Evolutionary conservation across 805 yeast species (phyloP).

Genomic region (Saturnispora mendoncae): DNA sequence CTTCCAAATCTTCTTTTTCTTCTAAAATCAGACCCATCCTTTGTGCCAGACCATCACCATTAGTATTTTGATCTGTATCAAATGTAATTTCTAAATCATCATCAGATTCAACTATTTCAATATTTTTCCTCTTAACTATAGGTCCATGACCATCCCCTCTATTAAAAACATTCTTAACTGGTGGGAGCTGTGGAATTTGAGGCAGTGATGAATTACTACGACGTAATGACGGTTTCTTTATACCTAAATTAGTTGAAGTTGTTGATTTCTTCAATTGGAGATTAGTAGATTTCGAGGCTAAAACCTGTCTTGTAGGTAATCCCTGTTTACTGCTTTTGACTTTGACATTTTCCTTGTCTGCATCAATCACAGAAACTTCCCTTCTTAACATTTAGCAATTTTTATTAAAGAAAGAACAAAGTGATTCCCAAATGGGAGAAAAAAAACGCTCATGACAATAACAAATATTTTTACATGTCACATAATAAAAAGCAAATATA

Average conservation of each 20-base stretch:
- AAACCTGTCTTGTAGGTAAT: background rate
- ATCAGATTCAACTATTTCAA: slow-evolving; percentile 2
- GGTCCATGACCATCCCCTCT: background rate
- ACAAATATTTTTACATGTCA: background rate
- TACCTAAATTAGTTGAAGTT: background rate
- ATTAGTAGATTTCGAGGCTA: slow-evolving; percentile 1
- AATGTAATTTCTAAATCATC: slow-evolving; percentile 7
- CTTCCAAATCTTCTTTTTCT: slow-evolving; percentile 30
- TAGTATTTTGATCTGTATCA: slow-evolving; percentile 4
- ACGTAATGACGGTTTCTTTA: background rate
- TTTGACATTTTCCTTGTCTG: slow-evolving; percentile 2
- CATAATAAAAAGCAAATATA: background rate
- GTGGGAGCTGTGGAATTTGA: background rate
- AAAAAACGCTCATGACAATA: background rate
- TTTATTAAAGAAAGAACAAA: too few species aligned
- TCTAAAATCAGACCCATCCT: slow-evolving; percentile 8
- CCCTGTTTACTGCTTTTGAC: background rate
- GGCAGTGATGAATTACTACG: background rate
- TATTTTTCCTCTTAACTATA: background rate
- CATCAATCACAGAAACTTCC: background rate
- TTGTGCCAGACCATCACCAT: slow-evolving; percentile 1
- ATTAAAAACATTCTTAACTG: background rate
- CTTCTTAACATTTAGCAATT: slow-evolving; percentile 4
- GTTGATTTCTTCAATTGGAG: background rate
- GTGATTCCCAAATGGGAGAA: slow-evolving; percentile 1